Percentiles rank a stretch among this genome's conserved stretches.
Evolutionary conservation across 2,329 filamentous ascomycete species (phyloP).

Genomic region (Aureobasidium sp.): DNA sequence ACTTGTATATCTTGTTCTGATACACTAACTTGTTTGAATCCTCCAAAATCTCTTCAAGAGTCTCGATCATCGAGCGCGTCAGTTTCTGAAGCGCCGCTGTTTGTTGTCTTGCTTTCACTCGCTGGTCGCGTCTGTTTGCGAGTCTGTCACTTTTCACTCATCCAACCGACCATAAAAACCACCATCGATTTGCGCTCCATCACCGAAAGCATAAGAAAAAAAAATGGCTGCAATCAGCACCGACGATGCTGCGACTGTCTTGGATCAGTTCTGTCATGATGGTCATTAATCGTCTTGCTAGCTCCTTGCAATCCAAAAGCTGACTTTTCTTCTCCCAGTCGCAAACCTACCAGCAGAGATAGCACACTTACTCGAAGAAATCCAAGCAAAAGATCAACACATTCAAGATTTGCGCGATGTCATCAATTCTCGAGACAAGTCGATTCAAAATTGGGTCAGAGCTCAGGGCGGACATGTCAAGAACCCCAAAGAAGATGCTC

Average conservation of each 20-base stretch:
- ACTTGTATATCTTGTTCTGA: too few species aligned
- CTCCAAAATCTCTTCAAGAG: too few species aligned
- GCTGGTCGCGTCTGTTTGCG: background rate
- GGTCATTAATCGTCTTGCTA: conserved; percentile 33
- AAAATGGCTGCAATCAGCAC: conserved; percentile 37
- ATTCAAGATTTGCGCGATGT: conserved; percentile 61
- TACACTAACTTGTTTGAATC: too few species aligned
- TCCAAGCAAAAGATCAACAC: conserved; percentile 68
- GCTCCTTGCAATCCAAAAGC: background rate
- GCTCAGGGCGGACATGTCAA: conserved; percentile 64
- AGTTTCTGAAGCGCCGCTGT: background rate
- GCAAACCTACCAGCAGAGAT: conserved; percentile 78
- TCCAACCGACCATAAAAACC: background rate
- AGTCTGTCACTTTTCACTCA: background rate
- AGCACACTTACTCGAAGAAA: conserved; percentile 75
- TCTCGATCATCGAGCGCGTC: too few species aligned
- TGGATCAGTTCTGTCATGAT: conserved; percentile 72
- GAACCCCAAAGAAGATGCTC: conserved; percentile 67
- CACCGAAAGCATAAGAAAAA: too few species aligned
- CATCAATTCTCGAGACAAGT: conserved; percentile 65
- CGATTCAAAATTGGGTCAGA: conserved; percentile 77
- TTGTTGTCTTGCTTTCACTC: background rate
- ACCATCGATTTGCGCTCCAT: background rate
- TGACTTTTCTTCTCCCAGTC: conserved; percentile 38
- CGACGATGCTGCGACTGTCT: conserved; percentile 61